Base-by-base conservation (phyloP, 2,329 filamentous ascomycete genomes). In the Fusarium buharicum region DNA sequence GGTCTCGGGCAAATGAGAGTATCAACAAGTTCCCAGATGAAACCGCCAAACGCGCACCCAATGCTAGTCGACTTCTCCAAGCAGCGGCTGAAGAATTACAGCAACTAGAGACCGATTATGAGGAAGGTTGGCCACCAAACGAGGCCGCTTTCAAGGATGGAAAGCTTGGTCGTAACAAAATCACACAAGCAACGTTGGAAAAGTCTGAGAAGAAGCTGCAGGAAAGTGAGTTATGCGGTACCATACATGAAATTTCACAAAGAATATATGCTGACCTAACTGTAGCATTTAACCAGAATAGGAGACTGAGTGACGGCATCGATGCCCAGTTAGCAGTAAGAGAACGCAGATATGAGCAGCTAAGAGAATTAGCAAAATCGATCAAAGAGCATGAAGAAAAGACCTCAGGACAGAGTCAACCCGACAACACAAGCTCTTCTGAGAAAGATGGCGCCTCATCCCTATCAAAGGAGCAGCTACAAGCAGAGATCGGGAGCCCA, bases 141-240 rank as follows among this genome's bases (percentile, higher is more conserved):
- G 5, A 11, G 4, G 6, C n/a, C 3, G 27, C 27, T 8, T 22
- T 41, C 11, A 10, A 40, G 10, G n/a, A 10, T 4, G 54, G 34
- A 3, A 34, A 44, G 27, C 24, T 54, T 6, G 14, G 36, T 12
- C 16, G 11, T 17, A 20, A 58, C 24, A 9, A 18, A 7, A 24
- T 50, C 10, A 24, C 13, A 3, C 17, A 30, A 4, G 17, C 14
- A 13, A 9, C 17, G 5, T 30, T 50, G 37, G 31, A 54, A 2
- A 30, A 17, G n/a, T 37, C 50, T 6, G 10, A 18, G 18, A 20
- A 28, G 9, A 31, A 24, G 6, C 5, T 43, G 16, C 18, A 14
- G 22, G 40, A 45, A 3, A 34, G 56, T 59, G 43, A 43, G 56
- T 59, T 10, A 27, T 38, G 22, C 22, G 22, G 22, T 8, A 8